Evolutionary conservation across 106 monocot species (phyloP).

Genomic region (Dactylorhiza incarnata): DNA sequence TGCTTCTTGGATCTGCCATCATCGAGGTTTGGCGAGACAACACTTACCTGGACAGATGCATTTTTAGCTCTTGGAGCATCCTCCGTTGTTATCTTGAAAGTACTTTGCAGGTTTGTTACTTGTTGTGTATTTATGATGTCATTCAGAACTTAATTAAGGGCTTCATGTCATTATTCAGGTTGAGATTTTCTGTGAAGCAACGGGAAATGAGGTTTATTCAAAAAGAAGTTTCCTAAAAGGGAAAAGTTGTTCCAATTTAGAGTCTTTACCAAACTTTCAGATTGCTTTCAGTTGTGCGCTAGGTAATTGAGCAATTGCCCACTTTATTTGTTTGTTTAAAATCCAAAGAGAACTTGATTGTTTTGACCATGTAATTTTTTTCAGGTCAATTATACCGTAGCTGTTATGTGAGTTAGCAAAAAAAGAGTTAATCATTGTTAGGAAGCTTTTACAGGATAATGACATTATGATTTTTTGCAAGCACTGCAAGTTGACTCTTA

Average conservation of each 20-base stretch:
- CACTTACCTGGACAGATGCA: too few species aligned
- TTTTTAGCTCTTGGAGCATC: constrained; percentile 32
- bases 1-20: too few species aligned
- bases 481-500: neutral
- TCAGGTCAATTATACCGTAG: too few species aligned
- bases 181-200: constrained; percentile 50
- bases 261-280: constrained; percentile 36
- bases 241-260: constrained; percentile 42
- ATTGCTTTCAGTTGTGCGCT: constrained; percentile 7
- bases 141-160: neutral
- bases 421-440: neutral
- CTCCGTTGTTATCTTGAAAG: constrained; percentile 79
- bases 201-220: constrained; percentile 57
- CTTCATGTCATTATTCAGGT: constrained; percentile 29
- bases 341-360: too few species aligned
- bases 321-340: constrained; percentile 1
- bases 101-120: constrained; percentile 54
- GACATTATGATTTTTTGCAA: constrained; percentile 13
- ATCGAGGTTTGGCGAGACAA: constrained; percentile 15
- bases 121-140: neutral
- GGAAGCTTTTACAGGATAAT: constrained; percentile 34
- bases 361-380: too few species aligned
- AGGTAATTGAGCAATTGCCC: constrained; percentile 48
- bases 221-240: constrained; percentile 45
- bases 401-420: too few species aligned